These are phyloP conservation scores for Leccinum disarticulatum DNA, from an alignment of 768 basidiomycete species.

Conservation along the genomic window DNA sequence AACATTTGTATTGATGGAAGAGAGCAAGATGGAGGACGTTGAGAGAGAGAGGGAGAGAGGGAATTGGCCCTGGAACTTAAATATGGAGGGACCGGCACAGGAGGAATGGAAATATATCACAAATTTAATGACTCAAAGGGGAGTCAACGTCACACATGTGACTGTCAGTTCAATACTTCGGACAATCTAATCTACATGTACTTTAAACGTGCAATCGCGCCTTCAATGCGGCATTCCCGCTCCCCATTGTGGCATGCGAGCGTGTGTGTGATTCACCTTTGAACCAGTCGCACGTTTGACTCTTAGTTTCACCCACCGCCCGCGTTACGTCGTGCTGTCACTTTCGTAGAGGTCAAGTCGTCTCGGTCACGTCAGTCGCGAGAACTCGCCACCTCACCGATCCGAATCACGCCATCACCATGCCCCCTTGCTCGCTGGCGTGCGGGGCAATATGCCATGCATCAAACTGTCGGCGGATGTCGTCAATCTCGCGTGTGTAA, in stretches of 20 bases:
- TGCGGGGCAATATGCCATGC: background rate
- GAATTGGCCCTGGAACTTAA: conserved; percentile 26
- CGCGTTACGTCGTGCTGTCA: conserved; percentile 5
- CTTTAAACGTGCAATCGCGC: conserved; percentile 19
- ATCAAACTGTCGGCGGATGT: background rate
- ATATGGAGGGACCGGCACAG: conserved; percentile 36
- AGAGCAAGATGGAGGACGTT: conserved; percentile 15
- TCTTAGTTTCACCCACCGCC: conserved; percentile 1
- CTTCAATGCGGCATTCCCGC: conserved; percentile 1
- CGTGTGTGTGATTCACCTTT: background rate
- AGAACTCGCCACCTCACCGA: background rate
- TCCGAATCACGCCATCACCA: conserved; percentile 14
- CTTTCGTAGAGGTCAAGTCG: too few species aligned
- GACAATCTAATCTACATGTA: conserved; percentile 13
- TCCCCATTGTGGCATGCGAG: background rate
- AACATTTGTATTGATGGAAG: conserved; percentile 51
- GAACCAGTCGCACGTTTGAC: conserved; percentile 19
- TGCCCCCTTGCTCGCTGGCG: background rate
- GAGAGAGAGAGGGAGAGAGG: conserved; percentile 17
- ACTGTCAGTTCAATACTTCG: conserved; percentile 2
- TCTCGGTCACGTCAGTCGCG: background rate
- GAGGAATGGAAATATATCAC: conserved; percentile 37
- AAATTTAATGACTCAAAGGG: conserved; percentile 37
- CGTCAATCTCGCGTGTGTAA: background rate
- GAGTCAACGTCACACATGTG: conserved; percentile 29